Evolutionary conservation across 1,284 basidiomycete species (phyloP), one percentile per base, ranked within the genome.

Genomic region (Xanthoconium separans): DNA sequence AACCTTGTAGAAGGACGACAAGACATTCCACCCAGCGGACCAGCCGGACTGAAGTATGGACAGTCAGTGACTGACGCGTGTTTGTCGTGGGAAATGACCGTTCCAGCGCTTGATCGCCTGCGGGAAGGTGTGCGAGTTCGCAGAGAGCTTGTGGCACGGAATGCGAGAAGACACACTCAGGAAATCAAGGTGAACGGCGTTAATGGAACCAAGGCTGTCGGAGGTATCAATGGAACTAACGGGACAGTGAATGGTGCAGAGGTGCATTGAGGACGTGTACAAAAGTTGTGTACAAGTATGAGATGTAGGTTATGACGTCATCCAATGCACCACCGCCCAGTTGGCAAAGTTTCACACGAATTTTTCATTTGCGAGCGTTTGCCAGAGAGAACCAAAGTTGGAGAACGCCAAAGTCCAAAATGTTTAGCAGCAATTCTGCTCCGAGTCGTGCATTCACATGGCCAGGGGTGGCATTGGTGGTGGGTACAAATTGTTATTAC

Each of bases 1-100:
- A 96, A 99, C 72, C 79, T 98, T 54, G 82, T 91, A 45, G 95
- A 94, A 68, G 90, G 91, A 29, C 84, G 91, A 39, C 95, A 98
- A 72, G 86, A 92, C 62, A 90, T 97, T 55, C 89, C 93, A 8
- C 66, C 83, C 2, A 81, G 83, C 39, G 94, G 94, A 2, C 87
- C 88, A 2, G 74, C 80, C 6, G 90, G 83, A 4, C 76, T 97
- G 56, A 89, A 84, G 66, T 95, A 95, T 71, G 95, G 95, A 44
- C 89, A 93, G 66, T 91, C 88, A 9, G 89, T 95, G 15, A 95
- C 93, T 20, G 91, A 92, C 68, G 93, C 93, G 2, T 98, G 95
- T 71, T 81, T 98, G 53, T 89, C 88, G 33, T 93, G 94, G 90
- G 87, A 94, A 65, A 83, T 84, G 63, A 98, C 94, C 4, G 76